These are phyloP conservation scores for Fusarium redolens DNA, from an alignment of 2,329 filamentous ascomycete genomes.

Conservation along the genomic window DNA sequence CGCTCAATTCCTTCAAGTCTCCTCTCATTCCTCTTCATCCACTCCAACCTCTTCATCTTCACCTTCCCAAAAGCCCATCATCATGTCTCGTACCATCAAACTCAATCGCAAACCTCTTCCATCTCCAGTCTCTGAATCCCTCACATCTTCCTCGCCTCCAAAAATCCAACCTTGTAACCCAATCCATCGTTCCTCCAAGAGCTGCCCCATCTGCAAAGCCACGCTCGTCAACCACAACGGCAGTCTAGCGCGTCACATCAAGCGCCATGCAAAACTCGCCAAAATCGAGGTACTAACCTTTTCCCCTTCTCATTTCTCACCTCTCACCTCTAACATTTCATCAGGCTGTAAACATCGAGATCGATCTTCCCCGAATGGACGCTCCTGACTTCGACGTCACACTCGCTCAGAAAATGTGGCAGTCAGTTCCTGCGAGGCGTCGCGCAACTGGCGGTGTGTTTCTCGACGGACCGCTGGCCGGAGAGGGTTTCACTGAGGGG, in stretches of 20 bases:
- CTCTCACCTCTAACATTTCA: accelerated
- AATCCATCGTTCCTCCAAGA: background rate
- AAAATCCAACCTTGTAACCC: accelerated
- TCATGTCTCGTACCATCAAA: background rate
- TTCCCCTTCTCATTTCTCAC: accelerated
- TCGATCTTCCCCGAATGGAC: background rate
- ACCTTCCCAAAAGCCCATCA: too few species aligned
- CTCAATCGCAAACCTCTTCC: background rate
- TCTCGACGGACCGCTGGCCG: slow-evolving; percentile 6
- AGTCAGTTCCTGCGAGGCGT: slow-evolving; percentile 12
- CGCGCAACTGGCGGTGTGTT: slow-evolving; percentile 12
- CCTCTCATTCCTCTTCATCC: accelerated
- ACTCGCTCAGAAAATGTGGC: slow-evolving; percentile 16
- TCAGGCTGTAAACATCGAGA: slow-evolving; percentile 2
- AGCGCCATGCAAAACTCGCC: slow-evolving; percentile 17
- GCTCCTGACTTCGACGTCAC: background rate
- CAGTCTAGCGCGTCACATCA: slow-evolving; percentile 1
- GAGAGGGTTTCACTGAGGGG: background rate
- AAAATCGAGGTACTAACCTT: background rate
- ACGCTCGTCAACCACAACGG: slow-evolving; percentile 4
- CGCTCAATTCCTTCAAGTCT: too few species aligned
- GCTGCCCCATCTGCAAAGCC: slow-evolving; percentile 14
- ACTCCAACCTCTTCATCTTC: too few species aligned
- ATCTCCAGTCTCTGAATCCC: accelerated
- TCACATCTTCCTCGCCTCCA: accelerated